Evolutionary conservation across 345 rosid species (phyloP).

Genomic region (Xanthoceras sorbifolium): DNA sequence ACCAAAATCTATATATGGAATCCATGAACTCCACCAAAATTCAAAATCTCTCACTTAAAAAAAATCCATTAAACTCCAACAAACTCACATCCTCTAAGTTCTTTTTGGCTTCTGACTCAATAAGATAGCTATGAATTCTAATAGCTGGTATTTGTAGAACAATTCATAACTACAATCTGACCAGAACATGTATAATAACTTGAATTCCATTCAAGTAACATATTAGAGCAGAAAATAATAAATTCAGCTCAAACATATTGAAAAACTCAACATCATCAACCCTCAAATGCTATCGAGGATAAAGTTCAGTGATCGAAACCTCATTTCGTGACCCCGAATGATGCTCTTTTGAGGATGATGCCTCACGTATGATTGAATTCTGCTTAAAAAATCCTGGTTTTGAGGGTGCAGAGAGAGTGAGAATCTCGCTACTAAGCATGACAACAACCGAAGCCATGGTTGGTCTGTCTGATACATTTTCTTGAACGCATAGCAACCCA

Average conservation of each 20-base stretch:
- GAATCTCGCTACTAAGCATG: constrained; percentile 46
- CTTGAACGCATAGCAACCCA: constrained; percentile 57
- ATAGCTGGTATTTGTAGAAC: too few species aligned
- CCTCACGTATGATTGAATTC: neutral
- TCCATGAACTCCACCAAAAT: too few species aligned
- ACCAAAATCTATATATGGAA: too few species aligned
- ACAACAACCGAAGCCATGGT: constrained; percentile 44
- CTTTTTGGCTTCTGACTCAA: too few species aligned
- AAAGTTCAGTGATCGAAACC: constrained; percentile 23
- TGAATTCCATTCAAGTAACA: too few species aligned
- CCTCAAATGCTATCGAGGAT: constrained; percentile 7
- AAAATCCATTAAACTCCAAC: too few species aligned
- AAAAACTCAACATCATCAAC: too few species aligned
- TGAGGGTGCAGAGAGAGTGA: constrained; percentile 42
- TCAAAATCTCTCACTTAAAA: too few species aligned
- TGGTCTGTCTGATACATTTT: constrained; percentile 40
- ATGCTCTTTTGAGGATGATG: constrained; percentile 1
- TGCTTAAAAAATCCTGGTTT: constrained; percentile 31
- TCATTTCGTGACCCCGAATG: neutral
- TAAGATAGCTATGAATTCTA: constrained; percentile 18
- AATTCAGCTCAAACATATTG: neutral
- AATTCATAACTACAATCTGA: too few species aligned
- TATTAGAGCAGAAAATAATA: too few species aligned
- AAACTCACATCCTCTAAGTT: too few species aligned
- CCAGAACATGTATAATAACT: too few species aligned